phyloP scores from a whole-genome alignment of 2,329 filamentous ascomycete genomes.

The Claviceps pusilla region DNA sequence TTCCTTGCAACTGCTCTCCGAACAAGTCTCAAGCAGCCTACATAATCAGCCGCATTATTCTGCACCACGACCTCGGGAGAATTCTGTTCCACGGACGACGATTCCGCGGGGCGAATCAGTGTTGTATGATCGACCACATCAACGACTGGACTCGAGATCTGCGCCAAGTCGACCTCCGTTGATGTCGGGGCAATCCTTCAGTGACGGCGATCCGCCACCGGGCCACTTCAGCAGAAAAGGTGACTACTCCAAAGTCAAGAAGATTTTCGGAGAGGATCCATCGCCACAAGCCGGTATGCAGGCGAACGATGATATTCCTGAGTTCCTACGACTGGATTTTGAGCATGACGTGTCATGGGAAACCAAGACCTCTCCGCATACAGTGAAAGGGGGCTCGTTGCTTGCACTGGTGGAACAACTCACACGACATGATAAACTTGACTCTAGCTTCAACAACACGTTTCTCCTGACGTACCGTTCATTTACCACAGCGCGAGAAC shows the following conservation, averaged over 20 bases:
- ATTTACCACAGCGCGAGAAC: slow-evolving; percentile 76
- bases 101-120: slow-evolving; percentile 44
- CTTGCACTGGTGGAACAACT: slow-evolving; percentile 85
- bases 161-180: slow-evolving; percentile 30
- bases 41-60: slow-evolving; percentile 22
- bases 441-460: slow-evolving; percentile 92
- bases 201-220: slow-evolving; percentile 39
- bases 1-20: slow-evolving; percentile 72
- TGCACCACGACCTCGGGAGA: slow-evolving; percentile 30
- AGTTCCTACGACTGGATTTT: slow-evolving; percentile 72
- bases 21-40: slow-evolving; percentile 51
- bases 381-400: slow-evolving; percentile 78
- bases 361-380: slow-evolving; percentile 56
- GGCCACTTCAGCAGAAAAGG: slow-evolving; percentile 43
- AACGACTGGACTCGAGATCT: slow-evolving; percentile 39
- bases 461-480: slow-evolving; percentile 94
- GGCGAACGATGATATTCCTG: slow-evolving; percentile 61
- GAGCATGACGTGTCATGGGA: slow-evolving; percentile 86
- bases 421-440: slow-evolving; percentile 87
- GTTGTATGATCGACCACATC: slow-evolving; percentile 39
- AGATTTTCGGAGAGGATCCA: slow-evolving; percentile 51
- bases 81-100: slow-evolving; percentile 31
- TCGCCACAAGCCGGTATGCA: slow-evolving; percentile 30
- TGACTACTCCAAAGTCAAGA: slow-evolving; percentile 49
- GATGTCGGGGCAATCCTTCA: slow-evolving; percentile 46